Conservation (phyloP, 495 filamentous ascomycete genomes). For the Penicillium parvum region DNA sequence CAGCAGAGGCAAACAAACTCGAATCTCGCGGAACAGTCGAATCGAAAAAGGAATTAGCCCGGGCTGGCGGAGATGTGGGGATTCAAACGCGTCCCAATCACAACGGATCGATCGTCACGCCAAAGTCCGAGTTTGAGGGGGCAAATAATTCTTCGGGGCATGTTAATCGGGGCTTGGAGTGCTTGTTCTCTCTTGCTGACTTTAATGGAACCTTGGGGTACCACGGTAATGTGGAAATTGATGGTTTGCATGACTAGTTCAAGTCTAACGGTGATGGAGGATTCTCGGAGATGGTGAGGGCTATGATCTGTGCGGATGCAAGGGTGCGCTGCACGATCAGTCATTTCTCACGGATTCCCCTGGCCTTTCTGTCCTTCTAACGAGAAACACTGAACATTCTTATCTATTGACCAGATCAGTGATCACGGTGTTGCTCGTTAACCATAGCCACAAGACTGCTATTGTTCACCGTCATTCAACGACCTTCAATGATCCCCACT, state of each 20-base stretch:
- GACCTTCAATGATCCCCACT: no score
- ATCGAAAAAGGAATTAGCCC: constrained; percentile 2
- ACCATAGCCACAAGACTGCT: no score
- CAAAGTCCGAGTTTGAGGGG: constrained; percentile 11
- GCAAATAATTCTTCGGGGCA: no score
- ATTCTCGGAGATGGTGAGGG: background rate
- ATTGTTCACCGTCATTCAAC: no score
- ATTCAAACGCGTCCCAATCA: constrained; percentile 6
- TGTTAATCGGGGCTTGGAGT: background rate
- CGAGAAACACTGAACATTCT: no score
- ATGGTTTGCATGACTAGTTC: background rate
- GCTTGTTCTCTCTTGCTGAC: constrained; percentile 3
- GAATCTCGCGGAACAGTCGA: background rate
- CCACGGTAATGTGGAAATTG: constrained; percentile 5
- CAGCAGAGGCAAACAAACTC: no score
- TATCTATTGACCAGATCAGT: no score
- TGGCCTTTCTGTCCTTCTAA: no score
- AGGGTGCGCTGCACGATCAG: constrained; percentile 15
- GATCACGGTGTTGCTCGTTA: no score
- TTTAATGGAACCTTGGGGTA: constrained; percentile 16
- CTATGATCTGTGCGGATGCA: constrained; percentile 12
- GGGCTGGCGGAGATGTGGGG: background rate
- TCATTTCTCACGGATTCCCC: constrained; percentile 2
- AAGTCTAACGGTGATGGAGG: background rate
- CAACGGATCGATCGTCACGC: constrained; percentile 17